Evolutionary conservation across 768 basidiomycete genomes (phyloP).

Genomic region (Rhodotorula babjevae): DNA sequence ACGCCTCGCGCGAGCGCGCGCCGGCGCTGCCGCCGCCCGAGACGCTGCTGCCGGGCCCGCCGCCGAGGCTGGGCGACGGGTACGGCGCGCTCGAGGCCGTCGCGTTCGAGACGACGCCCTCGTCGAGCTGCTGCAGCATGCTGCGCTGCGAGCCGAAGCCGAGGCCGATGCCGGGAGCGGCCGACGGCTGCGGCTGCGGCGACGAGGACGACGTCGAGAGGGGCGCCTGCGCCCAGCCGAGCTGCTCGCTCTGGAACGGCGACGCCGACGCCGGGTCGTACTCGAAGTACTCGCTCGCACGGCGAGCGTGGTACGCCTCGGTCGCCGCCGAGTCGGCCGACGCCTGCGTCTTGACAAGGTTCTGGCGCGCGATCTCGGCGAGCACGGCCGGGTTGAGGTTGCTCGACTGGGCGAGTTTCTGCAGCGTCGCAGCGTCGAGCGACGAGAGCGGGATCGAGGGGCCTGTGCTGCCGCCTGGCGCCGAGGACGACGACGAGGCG

Average conservation of each 20-base stretch:
- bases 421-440: constrained; percentile 20
- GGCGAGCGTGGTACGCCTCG: constrained; percentile 70
- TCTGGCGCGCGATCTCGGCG: constrained; percentile 38
- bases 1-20: background rate
- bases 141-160: background rate
- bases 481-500: background rate
- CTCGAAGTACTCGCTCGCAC: constrained; percentile 17
- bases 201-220: background rate
- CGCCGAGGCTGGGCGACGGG: background rate
- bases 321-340: constrained; percentile 50
- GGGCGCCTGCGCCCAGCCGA: too few relatives aligned
- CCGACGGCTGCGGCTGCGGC: background rate
- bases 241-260: too few relatives aligned
- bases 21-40: background rate
- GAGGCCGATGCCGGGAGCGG: background rate
- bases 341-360: background rate
- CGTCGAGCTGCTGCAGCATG: constrained; percentile 6
- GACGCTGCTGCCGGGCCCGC: background rate
- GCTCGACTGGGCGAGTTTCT: constrained; percentile 21
- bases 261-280: background rate
- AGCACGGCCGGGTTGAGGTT: constrained; percentile 33
- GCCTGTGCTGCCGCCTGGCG: background rate
- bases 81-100: background rate
- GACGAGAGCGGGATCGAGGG: constrained; percentile 30
- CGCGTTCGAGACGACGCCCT: background rate